Percentiles rank a stretch among this genome's conserved stretches.
Conservation (phyloP, 1,284 basidiomycete species). For the Termitomyces sp. region DNA sequence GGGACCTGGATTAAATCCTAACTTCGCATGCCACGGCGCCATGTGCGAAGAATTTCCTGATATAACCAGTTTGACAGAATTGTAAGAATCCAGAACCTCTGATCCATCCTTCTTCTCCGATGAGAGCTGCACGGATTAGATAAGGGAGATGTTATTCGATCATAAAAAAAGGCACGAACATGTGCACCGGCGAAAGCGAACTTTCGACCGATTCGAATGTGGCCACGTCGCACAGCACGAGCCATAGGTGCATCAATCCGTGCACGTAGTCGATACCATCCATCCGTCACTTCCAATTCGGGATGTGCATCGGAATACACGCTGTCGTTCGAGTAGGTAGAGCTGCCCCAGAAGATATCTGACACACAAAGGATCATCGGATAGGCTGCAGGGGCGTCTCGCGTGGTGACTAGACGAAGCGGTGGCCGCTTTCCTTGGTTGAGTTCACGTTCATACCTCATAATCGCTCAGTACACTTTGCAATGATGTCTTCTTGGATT, state of each 20-base stretch:
- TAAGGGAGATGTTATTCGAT: neutral
- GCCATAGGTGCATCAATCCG: constrained; percentile 70
- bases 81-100: constrained; percentile 81
- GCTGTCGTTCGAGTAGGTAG: constrained; percentile 35
- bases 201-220: constrained; percentile 77
- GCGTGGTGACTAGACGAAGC: constrained; percentile 72
- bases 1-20: constrained; percentile 67
- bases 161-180: constrained; percentile 40
- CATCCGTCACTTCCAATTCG: constrained; percentile 86
- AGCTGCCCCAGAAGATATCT: constrained; percentile 51
- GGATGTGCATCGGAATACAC: constrained; percentile 35
- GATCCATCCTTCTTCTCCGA: constrained; percentile 69
- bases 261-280: constrained; percentile 89
- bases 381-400: constrained; percentile 64
- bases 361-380: constrained; percentile 87
- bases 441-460: constrained; percentile 87
- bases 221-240: constrained; percentile 62
- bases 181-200: constrained; percentile 76
- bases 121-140: constrained; percentile 47
- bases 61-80: constrained; percentile 62
- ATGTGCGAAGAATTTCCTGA: constrained; percentile 84
- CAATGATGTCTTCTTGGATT: neutral
- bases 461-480: neutral
- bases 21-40: constrained; percentile 81
- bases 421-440: constrained; percentile 77